Evolutionary conservation across 2,329 filamentous ascomycete species (phyloP).

Genomic region (Chlorencoelia australis): DNA sequence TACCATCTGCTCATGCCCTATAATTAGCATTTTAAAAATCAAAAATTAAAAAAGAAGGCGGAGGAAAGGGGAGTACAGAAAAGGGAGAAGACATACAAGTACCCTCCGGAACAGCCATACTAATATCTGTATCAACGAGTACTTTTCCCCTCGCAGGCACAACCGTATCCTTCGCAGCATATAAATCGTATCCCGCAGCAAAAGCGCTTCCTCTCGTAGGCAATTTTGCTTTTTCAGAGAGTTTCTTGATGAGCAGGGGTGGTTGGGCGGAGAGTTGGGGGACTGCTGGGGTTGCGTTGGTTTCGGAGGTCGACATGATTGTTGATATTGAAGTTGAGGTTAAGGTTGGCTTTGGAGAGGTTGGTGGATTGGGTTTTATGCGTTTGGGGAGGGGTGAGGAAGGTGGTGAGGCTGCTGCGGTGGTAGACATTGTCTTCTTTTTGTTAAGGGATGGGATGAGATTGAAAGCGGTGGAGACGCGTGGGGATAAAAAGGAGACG

Average conservation of each 20-base stretch:
- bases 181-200: slow-evolving; percentile 90
- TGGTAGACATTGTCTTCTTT: slow-evolving; percentile 3
- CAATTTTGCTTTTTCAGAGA: slow-evolving; percentile 65
- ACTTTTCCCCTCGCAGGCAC: slow-evolving; percentile 78
- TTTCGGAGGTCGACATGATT: no score
- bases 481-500: neutral
- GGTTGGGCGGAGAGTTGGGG: slow-evolving; percentile 15
- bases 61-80: slow-evolving; percentile 5
- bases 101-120: slow-evolving; percentile 79
- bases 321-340: neutral
- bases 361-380: slow-evolving; percentile 5
- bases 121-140: slow-evolving; percentile 82
- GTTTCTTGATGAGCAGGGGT: slow-evolving; percentile 60
- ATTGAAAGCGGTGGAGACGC: neutral
- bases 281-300: slow-evolving; percentile 3
- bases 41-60: neutral
- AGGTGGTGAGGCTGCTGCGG: neutral
- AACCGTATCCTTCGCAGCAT: slow-evolving; percentile 62
- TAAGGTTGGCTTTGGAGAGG: neutral
- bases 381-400: slow-evolving; percentile 8
- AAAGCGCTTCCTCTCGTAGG: slow-evolving; percentile 84
- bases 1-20: slow-evolving; percentile 52
- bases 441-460: slow-evolving; percentile 1
- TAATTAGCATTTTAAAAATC: neutral
- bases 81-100: slow-evolving; percentile 56